phyloP scores from a whole-genome alignment of 495 filamentous ascomycete genomes.

The Hypoxylon trugodes region DNA sequence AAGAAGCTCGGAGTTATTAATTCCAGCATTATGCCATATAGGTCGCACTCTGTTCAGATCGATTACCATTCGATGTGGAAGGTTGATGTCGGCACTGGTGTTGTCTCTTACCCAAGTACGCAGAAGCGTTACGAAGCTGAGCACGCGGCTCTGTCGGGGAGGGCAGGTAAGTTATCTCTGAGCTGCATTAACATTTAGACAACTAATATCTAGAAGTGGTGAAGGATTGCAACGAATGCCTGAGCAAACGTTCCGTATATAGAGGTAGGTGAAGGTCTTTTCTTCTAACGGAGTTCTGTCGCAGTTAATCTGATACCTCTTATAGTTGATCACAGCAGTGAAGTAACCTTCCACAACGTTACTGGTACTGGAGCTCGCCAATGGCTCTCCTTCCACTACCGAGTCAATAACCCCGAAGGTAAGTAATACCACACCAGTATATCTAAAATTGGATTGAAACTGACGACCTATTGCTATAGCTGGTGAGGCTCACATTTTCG shows the following conservation, averaged over 20 bases:
- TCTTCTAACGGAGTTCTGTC: not conserved
- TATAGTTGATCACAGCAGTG: slow-evolving; percentile 28
- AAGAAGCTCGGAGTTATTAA: not conserved
- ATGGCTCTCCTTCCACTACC: slow-evolving; percentile 55
- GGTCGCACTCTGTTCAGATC: slow-evolving; percentile 45
- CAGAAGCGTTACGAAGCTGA: slow-evolving; percentile 48
- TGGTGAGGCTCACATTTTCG: slow-evolving; percentile 51
- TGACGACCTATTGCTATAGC: slow-evolving; percentile 22
- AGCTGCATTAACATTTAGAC: not conserved
- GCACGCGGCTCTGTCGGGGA: slow-evolving; percentile 42
- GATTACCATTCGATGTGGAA: slow-evolving; percentile 58
- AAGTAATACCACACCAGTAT: slow-evolving; percentile 4
- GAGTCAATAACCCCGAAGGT: slow-evolving; percentile 44
- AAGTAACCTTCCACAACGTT: slow-evolving; percentile 52
- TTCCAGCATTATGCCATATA: slow-evolving; percentile 1
- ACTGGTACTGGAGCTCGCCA: slow-evolving; percentile 49
- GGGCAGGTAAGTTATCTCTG: slow-evolving; percentile 36
- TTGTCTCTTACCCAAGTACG: slow-evolving; percentile 45
- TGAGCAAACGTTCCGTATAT: slow-evolving; percentile 45
- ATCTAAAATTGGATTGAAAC: not conserved
- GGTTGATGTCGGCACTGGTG: slow-evolving; percentile 52
- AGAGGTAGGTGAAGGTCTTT: slow-evolving; percentile 25
- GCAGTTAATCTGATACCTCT: slow-evolving; percentile 8
- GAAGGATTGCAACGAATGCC: slow-evolving; percentile 39
- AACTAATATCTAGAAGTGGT: slow-evolving; percentile 30